Evolutionary conservation across 805 yeast species (phyloP), one percentile per base, ranked within the genome.

Genomic region (Wickerhamiella bombiphila): DNA sequence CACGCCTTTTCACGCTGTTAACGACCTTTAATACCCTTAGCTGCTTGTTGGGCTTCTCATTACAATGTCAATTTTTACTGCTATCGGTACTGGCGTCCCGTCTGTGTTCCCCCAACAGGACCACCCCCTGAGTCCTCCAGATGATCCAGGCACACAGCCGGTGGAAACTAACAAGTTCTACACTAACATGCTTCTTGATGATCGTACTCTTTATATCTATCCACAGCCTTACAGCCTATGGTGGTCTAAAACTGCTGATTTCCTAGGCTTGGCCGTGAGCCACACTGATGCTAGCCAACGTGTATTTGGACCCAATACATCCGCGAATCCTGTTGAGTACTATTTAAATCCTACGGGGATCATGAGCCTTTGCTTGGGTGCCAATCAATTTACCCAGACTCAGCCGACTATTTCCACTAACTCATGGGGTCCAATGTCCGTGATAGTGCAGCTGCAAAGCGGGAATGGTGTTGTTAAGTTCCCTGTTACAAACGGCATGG

Each of bases 401-500:
- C 44, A 63, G n/a, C 67, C 65, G 25, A 52, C 61, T 5, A 65
- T 74, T 56, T 69, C 79, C 8, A 49, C 54, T 24, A 39, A 41
- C 24, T 30, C 42, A 8, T 49, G 53, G 53, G 54, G 52, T 18
- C 51, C 53, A 5, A 21, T 49, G 32, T 47, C 52, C 1, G 42
- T 49, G 8, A 41, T 38, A n/a, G 53, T 51, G 3, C 35, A 37
- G 29, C 36, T 49, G 11, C 29, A 36, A 4, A 35, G 38, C 24
- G 41, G 43, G 24, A 43, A 38, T 36, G 45, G 48, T 7, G 33
- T 37, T 26, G 70, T 68, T n/a, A 58, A 58, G 35, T 50, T 70
- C 34, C 86, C 88, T 3, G 51, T 80, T 38, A 80, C 77, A 4
- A 86, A 79, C 56, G 96, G 96, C 38, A 67, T 68, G 68, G 94